A percentile compares a stretch with the other conserved stretches of the same genome.
These are phyloP conservation scores for Zygotorulaspora danielsina DNA, from an alignment of 805 yeast species.

Conservation along the genomic window DNA sequence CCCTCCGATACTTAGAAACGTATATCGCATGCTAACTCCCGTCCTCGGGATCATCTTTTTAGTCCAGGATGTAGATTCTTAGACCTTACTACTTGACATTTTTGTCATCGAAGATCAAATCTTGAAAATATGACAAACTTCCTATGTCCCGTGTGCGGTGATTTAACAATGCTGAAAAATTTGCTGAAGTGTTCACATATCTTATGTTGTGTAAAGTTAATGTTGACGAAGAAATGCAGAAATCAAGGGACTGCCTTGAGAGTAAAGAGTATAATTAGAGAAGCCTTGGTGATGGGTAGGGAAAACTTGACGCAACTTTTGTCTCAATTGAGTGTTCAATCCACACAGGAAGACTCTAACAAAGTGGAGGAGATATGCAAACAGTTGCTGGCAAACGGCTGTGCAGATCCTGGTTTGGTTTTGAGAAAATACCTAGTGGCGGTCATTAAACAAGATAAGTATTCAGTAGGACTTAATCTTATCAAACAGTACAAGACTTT, in stretches of 20 bases:
- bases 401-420: constrained; percentile 20
- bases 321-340: constrained; percentile 30
- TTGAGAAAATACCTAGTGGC: constrained; percentile 52
- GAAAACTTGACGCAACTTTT: constrained; percentile 26
- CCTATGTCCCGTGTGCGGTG: background rate
- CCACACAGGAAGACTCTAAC: constrained; percentile 27
- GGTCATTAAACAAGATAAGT: constrained; percentile 61
- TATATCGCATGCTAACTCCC: background rate
- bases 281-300: constrained; percentile 23
- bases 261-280: too few species aligned
- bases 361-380: constrained; percentile 29
- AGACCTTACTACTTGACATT: too few species aligned
- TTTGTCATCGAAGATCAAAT: too few species aligned
- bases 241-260: too few species aligned
- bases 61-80: too few species aligned
- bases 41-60: too few species aligned
- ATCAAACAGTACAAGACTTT: constrained; percentile 39
- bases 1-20: constrained; percentile 1
- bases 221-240: background rate
- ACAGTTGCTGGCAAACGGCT: constrained; percentile 21
- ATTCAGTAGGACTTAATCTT: constrained; percentile 46
- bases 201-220: background rate
- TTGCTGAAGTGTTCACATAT: background rate
- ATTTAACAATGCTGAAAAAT: background rate
- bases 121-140: too few species aligned